phyloP scores from a whole-genome alignment of 768 basidiomycete genomes.

The Suillus ampliporus region DNA sequence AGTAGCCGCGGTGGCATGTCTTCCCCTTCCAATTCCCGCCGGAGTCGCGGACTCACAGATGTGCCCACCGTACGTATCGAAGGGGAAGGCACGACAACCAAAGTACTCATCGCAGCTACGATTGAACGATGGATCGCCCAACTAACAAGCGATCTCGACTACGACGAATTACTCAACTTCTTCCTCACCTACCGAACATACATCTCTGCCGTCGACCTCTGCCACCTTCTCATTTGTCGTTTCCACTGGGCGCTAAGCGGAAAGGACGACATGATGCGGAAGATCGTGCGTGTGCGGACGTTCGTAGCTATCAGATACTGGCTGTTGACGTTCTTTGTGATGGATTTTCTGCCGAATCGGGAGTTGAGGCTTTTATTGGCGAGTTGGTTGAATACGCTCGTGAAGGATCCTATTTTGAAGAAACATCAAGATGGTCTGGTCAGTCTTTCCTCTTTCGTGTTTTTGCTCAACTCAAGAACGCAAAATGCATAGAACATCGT shows the following conservation, averaged over 20 bases:
- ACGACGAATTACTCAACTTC: constrained; percentile 87
- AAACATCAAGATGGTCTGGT: constrained; percentile 75
- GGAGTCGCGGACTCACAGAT: constrained; percentile 31
- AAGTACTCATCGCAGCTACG: constrained; percentile 82
- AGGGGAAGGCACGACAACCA: constrained; percentile 36
- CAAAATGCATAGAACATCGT: constrained; percentile 74
- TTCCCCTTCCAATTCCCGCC: constrained; percentile 45
- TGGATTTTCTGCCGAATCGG: constrained; percentile 85
- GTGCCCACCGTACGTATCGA: constrained; percentile 35
- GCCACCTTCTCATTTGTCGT: constrained; percentile 80
- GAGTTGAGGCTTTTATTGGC: constrained; percentile 76
- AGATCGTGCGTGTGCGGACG: constrained; percentile 86
- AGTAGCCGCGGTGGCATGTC: constrained; percentile 45
- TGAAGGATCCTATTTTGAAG: constrained; percentile 71
- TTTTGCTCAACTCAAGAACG: constrained; percentile 14
- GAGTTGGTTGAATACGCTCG: constrained; percentile 81
- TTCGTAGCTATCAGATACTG: constrained; percentile 91
- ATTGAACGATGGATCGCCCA: constrained; percentile 95
- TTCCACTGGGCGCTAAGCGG: constrained; percentile 84
- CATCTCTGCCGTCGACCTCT: constrained; percentile 77
- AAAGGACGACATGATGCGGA: constrained; percentile 71
- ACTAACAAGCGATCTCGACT: constrained; percentile 83
- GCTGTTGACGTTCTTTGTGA: constrained; percentile 87
- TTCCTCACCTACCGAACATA: constrained; percentile 93
- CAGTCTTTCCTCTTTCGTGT: constrained; percentile 33